Base-by-base conservation (phyloP, 352 stramenopile genomes). In the Phytophthora cryptogea region DNA sequence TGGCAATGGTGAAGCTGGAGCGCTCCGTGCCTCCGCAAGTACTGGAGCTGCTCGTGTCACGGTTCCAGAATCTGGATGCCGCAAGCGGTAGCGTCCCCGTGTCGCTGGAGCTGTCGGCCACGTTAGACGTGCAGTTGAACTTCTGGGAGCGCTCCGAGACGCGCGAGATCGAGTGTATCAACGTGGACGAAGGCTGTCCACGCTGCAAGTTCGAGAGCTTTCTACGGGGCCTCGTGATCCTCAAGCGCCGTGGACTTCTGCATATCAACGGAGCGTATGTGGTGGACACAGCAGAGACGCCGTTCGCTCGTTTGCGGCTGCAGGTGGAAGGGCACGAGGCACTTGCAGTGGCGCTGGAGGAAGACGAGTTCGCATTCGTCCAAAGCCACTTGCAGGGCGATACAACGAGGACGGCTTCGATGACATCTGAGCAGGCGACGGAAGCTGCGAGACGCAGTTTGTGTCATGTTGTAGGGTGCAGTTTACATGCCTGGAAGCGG, bases 381-480 rank as follows among this genome's bases (percentile, higher is more conserved):
- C 37, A 75, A 14, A 72, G 59, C 40, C 80, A 90, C 47, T 54
- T 90, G 17, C 69, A 84, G 48, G 40, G 53, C n/a, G 43, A 1
- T 3, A 42, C n/a, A 1, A 44, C n/a, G 2, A 33, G 26, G 27
- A 70, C 9, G 28, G 62, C 27, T 37, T 41, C 20, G 20, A 3
- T 23, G 20, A 23, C 20, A 23, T 23, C 20, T 23, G 20, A 30
- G 17, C 72, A 37, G 46, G 59, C 27, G 14, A 10, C 45, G 20
- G 44, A 48, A 32, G 54, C 54, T 8, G 76, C 71, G 3, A 70
- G 49, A 48, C 32, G 39, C 14, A 90, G 68, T 47, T 50, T 36
- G 20, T 90, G 80, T 53, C 80, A 90, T 32, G 78, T 90, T 1
- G 47, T 90, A 1, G 76, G 78, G 13, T 88, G 77, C 52, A 68